Percentiles rank a stretch among this genome's conserved stretches.
phyloP scores from a whole-genome alignment of 345 rosid genomes.

The Populus euphratica region DNA sequence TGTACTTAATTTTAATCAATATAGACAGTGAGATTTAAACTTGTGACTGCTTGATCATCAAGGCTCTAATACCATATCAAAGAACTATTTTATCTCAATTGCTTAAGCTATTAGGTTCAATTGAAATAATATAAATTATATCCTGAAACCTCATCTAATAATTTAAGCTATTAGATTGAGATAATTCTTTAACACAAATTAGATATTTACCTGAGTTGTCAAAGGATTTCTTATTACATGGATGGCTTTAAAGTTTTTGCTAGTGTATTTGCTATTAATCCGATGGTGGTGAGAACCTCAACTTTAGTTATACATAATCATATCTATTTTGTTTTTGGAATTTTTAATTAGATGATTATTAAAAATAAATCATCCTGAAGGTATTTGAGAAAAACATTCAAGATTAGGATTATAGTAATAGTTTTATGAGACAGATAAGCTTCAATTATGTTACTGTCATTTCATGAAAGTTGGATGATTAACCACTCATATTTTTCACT shows the following conservation, averaged over 20 bases:
- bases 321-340: not conserved
- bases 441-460: not conserved
- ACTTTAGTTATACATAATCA: not conserved
- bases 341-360: not conserved
- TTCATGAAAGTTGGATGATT: not conserved
- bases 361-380: not conserved
- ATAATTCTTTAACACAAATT: not conserved
- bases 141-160: too few relatives aligned
- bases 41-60: too few relatives aligned
- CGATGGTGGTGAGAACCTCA: not conserved
- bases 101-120: too few relatives aligned
- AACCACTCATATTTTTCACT: not conserved
- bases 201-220: not conserved
- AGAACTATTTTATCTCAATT: accelerated
- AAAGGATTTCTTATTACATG: not conserved
- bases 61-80: too few relatives aligned
- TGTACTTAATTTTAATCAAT: too few relatives aligned
- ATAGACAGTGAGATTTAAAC: too few relatives aligned
- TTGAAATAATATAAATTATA: too few relatives aligned
- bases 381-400: not conserved
- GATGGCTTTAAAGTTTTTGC: not conserved
- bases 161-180: too few relatives aligned
- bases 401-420: not conserved
- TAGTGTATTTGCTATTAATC: not conserved
- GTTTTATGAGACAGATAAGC: not conserved